Percentiles rank a stretch among this genome's conserved stretches.
Evolutionary conservation across 108 stramenopile genomes (phyloP).

Genomic region (Skeletonema marinoi): DNA sequence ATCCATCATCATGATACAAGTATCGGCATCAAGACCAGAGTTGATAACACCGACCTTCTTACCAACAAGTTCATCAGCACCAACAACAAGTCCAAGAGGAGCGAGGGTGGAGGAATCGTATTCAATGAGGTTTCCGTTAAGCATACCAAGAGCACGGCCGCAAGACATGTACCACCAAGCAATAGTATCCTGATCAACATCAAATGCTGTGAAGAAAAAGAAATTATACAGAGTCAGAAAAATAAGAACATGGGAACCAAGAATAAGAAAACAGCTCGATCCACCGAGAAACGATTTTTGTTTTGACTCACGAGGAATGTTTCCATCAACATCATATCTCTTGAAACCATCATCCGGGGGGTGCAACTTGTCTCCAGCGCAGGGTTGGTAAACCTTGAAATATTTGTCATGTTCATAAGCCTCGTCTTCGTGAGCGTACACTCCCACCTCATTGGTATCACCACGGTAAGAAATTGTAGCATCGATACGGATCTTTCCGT

Average conservation of each 20-base stretch:
- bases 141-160: slow-evolving; percentile 90
- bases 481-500: slow-evolving; percentile 67
- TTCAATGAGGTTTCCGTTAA: slow-evolving; percentile 90
- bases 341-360: slow-evolving; percentile 60
- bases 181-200: slow-evolving; percentile 53
- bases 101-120: slow-evolving; percentile 90
- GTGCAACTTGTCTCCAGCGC: slow-evolving; percentile 58
- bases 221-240: background rate
- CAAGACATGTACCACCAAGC: slow-evolving; percentile 95
- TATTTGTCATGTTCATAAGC: slow-evolving; percentile 78
- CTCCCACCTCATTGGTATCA: slow-evolving; percentile 61
- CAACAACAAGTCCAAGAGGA: slow-evolving; percentile 93
- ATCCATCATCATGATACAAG: slow-evolving; percentile 43
- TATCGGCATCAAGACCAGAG: slow-evolving; percentile 60
- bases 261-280: background rate
- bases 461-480: slow-evolving; percentile 58
- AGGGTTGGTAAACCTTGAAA: slow-evolving; percentile 70
- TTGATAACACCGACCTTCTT: slow-evolving; percentile 75
- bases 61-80: slow-evolving; percentile 76
- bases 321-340: slow-evolving; percentile 50
- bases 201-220: slow-evolving; percentile 27
- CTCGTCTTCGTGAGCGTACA: slow-evolving; percentile 80
- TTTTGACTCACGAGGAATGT: slow-evolving; percentile 34
- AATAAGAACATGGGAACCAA: background rate
- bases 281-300: background rate